phyloP scores from a whole-genome alignment of 495 filamentous ascomycete species.

The Daldinia bambusicola region DNA sequence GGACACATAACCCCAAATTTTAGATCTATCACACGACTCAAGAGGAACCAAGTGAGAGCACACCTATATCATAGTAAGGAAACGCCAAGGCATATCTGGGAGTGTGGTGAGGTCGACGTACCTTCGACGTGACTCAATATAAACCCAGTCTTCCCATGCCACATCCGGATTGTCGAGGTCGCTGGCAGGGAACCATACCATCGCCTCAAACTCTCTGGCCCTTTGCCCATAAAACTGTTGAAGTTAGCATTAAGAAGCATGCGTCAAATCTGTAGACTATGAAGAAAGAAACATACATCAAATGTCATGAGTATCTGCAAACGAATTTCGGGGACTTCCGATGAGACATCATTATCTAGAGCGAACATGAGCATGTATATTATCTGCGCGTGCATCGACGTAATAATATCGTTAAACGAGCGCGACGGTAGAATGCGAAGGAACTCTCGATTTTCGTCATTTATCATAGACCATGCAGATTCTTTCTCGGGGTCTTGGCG shows the following conservation, averaged over 20 bases:
- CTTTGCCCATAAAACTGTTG: conserved; percentile 30
- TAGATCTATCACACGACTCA: conserved; percentile 41
- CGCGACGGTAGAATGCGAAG: conserved; percentile 11
- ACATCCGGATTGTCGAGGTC: conserved; percentile 26
- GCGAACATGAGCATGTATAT: conserved; percentile 34
- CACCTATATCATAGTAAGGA: conserved; percentile 13
- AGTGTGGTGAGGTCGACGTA: conserved; percentile 1
- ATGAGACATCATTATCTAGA: conserved; percentile 7
- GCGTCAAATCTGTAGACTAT: neutral
- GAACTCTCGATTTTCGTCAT: conserved; percentile 30
- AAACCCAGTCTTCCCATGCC: conserved; percentile 43
- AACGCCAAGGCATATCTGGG: neutral
- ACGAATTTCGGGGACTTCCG: conserved; percentile 21
- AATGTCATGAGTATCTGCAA: conserved; percentile 40
- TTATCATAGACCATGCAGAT: conserved; percentile 23
- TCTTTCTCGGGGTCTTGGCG: neutral
- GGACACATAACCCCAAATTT: conserved; percentile 34
- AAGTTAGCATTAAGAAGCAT: neutral
- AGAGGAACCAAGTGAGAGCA: conserved; percentile 41
- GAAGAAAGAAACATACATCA: conserved; percentile 19
- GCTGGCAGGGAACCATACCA: conserved; percentile 26
- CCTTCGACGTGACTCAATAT: conserved; percentile 40
- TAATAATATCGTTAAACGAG: conserved; percentile 15
- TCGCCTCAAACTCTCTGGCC: conserved; percentile 9
- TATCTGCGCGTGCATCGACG: conserved; percentile 28